Base-by-base conservation (phyloP, 75 land plant species). In the Cryptomeria japonica region DNA sequence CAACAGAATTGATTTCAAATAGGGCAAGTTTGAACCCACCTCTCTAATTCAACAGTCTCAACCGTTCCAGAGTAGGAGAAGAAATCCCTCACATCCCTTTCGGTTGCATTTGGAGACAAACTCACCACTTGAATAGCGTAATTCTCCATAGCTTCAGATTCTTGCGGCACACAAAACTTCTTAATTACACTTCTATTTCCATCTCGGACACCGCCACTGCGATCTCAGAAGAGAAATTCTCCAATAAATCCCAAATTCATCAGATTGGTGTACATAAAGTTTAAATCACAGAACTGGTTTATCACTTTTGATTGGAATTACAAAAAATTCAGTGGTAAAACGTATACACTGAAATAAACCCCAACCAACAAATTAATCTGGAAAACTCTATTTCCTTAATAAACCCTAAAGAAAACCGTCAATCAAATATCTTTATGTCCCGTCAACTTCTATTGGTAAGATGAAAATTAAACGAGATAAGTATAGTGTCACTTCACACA, bases 31-130 rank as follows among this genome's bases (percentile, higher is more conserved):
- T 10, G 41, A 78, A 84, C 77, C 37, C 72, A 96, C 98, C 96
- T 94, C 87, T 91, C 84, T 12, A 97, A 90, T 79, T 96, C 96
- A 79, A 97, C 88, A 79, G 89, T 91, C n/a, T 96, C 94, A 56
- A 97, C 92, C 39, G 92, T 87, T 34, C 97, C 97, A 84, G 94
- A 96, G 79, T 93, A 94, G 47, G 97, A 91, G 87, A 97, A 97
- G 88, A 97, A 97, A 86, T 97, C 93, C 55, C 86, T 86, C 41
- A 97, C 89, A 85, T 96, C 96, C 79, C 92, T 89, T 85, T 95
- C 93, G 0, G 96, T 95, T 36, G 95, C 97, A 38, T 84, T 77
- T 47, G 92, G 93, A 80, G 98, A 97, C 79, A 97, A 88, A 86
- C 92, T 92, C 38, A 95, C 92, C 34, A 97, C 97, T 76, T 97